These are phyloP conservation scores for Cryptococcus sp. DNA, from an alignment of 1,284 basidiomycete species.

Conservation along the genomic window DNA sequence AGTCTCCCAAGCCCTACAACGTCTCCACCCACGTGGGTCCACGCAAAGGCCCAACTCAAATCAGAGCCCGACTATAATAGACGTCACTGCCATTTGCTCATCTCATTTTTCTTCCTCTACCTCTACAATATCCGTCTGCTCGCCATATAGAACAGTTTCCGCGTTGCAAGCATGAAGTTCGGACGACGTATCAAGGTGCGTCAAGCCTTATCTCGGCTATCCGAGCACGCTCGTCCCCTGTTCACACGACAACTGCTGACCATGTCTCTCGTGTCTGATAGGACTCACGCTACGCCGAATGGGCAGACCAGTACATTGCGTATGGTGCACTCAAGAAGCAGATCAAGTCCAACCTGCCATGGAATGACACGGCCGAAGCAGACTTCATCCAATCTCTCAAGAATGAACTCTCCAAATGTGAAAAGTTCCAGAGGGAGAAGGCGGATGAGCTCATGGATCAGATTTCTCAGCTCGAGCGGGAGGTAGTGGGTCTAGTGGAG, in stretches of 20 bases:
- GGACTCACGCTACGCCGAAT: conserved; percentile 84
- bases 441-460: conserved; percentile 78
- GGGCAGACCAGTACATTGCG: conserved; percentile 86
- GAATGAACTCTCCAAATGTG: conserved; percentile 90
- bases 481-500: conserved; percentile 72
- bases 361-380: conserved; percentile 76
- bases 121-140: background rate
- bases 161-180: conserved; percentile 69
- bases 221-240: background rate
- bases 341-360: conserved; percentile 66
- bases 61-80: background rate
- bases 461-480: conserved; percentile 76
- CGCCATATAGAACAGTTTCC: background rate
- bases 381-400: conserved; percentile 79
- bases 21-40: conserved; percentile 1
- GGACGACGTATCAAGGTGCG: conserved; percentile 80
- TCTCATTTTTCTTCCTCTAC: background rate
- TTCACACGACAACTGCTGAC: background rate
- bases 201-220: conserved; percentile 11
- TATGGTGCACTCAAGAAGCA: conserved; percentile 87
- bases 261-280: conserved; percentile 41
- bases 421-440: conserved; percentile 92
- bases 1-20: background rate
- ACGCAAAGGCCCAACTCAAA: background rate
- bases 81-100: background rate